Evolutionary conservation across 768 basidiomycete genomes (phyloP).

Genomic region (Russula sp.): DNA sequence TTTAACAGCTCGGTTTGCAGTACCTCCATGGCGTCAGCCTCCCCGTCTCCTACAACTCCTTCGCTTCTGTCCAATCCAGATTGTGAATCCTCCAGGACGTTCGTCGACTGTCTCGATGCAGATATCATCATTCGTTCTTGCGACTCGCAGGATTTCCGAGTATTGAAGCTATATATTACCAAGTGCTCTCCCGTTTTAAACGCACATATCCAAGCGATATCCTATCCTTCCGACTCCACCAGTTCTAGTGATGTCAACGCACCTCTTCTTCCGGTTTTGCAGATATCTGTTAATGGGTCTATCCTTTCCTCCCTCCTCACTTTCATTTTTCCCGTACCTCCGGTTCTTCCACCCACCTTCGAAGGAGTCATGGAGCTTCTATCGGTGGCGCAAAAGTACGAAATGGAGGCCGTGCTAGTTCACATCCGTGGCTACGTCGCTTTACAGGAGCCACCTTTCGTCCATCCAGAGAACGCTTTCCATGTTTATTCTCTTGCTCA

Average conservation of each 20-base stretch:
- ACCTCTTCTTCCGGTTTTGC: background rate
- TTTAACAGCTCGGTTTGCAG: too few species aligned
- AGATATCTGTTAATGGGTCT: background rate
- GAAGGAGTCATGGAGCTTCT: conserved; percentile 1
- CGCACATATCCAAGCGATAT: background rate
- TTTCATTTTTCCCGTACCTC: background rate
- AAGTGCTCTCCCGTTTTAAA: conserved; percentile 37
- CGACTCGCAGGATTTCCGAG: conserved; percentile 38
- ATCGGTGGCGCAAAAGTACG: conserved; percentile 2
- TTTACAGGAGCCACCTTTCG: background rate
- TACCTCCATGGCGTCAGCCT: conserved; percentile 1
- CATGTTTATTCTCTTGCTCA: conserved; percentile 1
- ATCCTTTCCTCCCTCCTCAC: conserved; percentile 2
- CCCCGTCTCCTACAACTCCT: background rate
- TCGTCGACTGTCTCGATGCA: conserved; percentile 28
- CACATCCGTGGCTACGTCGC: conserved; percentile 1
- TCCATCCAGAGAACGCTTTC: background rate
- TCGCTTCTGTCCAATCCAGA: background rate
- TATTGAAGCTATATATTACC: conserved; percentile 37
- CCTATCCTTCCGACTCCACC: too few species aligned
- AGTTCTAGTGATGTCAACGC: too few species aligned
- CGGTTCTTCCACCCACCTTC: background rate
- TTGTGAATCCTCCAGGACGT: background rate
- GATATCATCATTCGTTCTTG: conserved; percentile 38
- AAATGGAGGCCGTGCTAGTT: background rate